Evolutionary conservation across 2,329 filamentous ascomycete species (phyloP), one percentile per base, ranked within the genome.

Genomic region (Madurella mycetomatis): DNA sequence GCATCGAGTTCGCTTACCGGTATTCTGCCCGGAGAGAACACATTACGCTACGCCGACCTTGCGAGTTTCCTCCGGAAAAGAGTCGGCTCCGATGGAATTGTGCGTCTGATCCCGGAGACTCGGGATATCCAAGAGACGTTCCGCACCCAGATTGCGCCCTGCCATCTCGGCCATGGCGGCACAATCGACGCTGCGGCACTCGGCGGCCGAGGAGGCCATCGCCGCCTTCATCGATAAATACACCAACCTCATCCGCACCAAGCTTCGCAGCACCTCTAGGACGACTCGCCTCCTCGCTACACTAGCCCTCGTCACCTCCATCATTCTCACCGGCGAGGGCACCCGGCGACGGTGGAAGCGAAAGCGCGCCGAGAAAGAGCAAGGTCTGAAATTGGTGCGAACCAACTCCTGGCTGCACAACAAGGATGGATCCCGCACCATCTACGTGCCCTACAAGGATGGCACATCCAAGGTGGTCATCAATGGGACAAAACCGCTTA

Each of bases 361-460:
- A 54, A 80, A 84, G 56, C 83, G 82, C 47, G 85, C 84, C 60
- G 92, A 97, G 72, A 85, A 83, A 61, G 91, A 94, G 64, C 87
- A 91, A 63, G 92, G 92, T 5, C 80, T 83, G 59, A 87, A 88
- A 60, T 79, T 99, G 50, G 76, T 97, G 59, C 84, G 94, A 54
- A 87, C 89, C 56, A 99, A 99, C 72, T 97, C 92, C 32, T 95
- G 91, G 65, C 78, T 97, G 59, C 84, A 88, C 72, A 90, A 92
- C 64, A 96, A 96, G 73, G 94, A 97, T 76, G 94, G 94, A 47
- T 92, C 90, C 47, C 82, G 94, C 52, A 95, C 91, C 13, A 94
- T 99, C 55, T 97, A 94, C 67, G 94, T 99, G 30, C 92, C 92
- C 1, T 94, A 96, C 72, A 90, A 90, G 70, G 83, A 91, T 62